Base-by-base conservation (phyloP, 2,329 filamentous ascomycete genomes). In the Lachnellula subtilissima region DNA sequence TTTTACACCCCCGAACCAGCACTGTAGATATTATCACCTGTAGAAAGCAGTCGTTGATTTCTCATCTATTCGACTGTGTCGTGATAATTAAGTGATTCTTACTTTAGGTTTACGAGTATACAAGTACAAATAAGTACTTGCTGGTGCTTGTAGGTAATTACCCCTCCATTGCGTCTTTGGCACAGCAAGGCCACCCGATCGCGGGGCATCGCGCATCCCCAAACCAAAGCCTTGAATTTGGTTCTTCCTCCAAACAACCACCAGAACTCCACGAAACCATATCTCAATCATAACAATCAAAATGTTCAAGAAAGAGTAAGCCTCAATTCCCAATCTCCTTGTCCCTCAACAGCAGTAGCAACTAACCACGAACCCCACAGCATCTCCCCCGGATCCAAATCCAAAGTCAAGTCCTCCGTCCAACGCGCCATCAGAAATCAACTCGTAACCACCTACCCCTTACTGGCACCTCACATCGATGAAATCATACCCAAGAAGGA, bases 381-480 rank as follows among this genome's bases (percentile, higher is more conserved):
- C 64, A 85, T 96, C 72, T 78, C 85, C 67, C 76, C 87, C 25
- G 84, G 88, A 64, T 86, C 89, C 55, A 96, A 94, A 77, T 91
- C 91, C 66, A 97, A 97, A 80, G 90, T 97, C 74, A 99, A 97
- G 77, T 97, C 93, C 63, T 96, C 91, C 23, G 90, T 91, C 55
- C 92, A 97, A 78, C 89, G 94, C 69, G 83, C 79, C 62, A 86
- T 99, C 67, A 89, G 94, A 65, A 81, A 86, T 68, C 89, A 89
- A 69, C 83, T 97, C 64, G 78, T 94, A 62, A 81, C 90, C 57
- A 88, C 88, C 52, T 97, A 95, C 75, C 94, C 94, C 2, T 83
- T 89, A 51, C 87, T 97, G 51, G 84, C 85, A 64, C 89, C 90
- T 0, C 83, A 91, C 75, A 95, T 97, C 74, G 94, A 99, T 73